Evolutionary conservation across 768 basidiomycete species (phyloP), one percentile per base, ranked within the genome.

Genomic region (Leccinum subgranulosum): DNA sequence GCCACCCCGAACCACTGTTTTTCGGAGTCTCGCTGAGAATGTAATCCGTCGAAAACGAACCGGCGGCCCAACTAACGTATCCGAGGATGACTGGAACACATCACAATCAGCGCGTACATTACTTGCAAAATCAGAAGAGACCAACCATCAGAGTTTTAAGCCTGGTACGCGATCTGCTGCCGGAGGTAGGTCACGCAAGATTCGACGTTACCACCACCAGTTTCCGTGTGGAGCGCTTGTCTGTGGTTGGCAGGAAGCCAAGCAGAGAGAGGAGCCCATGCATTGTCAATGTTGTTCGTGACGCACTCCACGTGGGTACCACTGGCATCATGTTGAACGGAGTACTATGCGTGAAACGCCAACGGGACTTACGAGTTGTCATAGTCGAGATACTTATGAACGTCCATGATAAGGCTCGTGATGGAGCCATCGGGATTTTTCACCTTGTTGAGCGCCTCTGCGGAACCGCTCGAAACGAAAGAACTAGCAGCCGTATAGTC

Each of bases 321-420:
- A 53, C 75, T 62, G n/a, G 15, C n/a, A 78, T 76, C 56, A 73
- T 77, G 25, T 68, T 77, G 61, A 41, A 41, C 39, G n/a, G 39
- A 41, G n/a, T 27, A 23, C 67, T 3, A n/a, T n/a, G n/a, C 25
- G 6, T 5, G 14, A 49, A 11, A 59, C 21, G 17, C 48, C 8
- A n/a, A 64, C 66, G 34, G 58, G 21, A 54, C 76, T 69, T 65
- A 79, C 55, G 76, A 81, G 66, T 78, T 80, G 61, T 85, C 82
- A 15, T 63, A 72, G 67, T 86, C 84, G 50, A 83, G 77, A 70
- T 85, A 85, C 66, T 83, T 81, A 76, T 86, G 84, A 2, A 84
- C 83, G 61, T 86, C 85, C 63, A 86, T 79, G 57, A 86, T 71
- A 41, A 85, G 75, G 63, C 75, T 74, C 23, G 68, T 76, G 12